Percentiles rank a stretch among this genome's conserved stretches.
These are phyloP conservation scores for Phylloporus sp. DNA, from an alignment of 768 basidiomycete genomes.

Conservation along the genomic window DNA sequence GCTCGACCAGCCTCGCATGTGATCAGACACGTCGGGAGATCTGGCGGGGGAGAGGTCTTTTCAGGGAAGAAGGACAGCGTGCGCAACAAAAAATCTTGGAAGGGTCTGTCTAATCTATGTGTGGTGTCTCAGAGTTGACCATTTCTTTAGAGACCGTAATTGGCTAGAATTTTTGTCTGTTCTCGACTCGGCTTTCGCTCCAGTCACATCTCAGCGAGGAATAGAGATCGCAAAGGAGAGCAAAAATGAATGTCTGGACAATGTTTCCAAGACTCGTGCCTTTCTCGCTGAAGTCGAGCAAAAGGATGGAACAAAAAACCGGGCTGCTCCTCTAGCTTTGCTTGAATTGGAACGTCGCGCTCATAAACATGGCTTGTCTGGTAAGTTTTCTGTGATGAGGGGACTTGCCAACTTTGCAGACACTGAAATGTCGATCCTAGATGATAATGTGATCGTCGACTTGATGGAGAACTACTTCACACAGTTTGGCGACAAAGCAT, in stretches of 20 bases:
- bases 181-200: conserved; percentile 59
- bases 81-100: conserved; percentile 58
- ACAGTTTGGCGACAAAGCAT: conserved; percentile 71
- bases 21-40: conserved; percentile 74
- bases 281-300: conserved; percentile 56
- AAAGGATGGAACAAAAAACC: conserved; percentile 64
- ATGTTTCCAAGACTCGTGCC: conserved; percentile 40
- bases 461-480: conserved; percentile 67
- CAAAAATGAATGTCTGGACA: conserved; percentile 35
- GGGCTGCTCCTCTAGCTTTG: conserved; percentile 67
- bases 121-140: conserved; percentile 18
- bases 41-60: conserved; percentile 51
- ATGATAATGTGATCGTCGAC: conserved; percentile 37
- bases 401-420: not conserved
- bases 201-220: conserved; percentile 26
- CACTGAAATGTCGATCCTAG: conserved; percentile 31
- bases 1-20: conserved; percentile 64
- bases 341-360: conserved; percentile 71
- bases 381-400: conserved; percentile 23
- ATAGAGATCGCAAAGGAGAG: conserved; percentile 31
- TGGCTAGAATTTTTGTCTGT: conserved; percentile 81
- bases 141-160: conserved; percentile 61
- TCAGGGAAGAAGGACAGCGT: conserved; percentile 55
- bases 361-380: conserved; percentile 41
- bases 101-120: conserved; percentile 39